Evolutionary conservation across 768 basidiomycete genomes (phyloP).

Genomic region (Termitomyces sp.): DNA sequence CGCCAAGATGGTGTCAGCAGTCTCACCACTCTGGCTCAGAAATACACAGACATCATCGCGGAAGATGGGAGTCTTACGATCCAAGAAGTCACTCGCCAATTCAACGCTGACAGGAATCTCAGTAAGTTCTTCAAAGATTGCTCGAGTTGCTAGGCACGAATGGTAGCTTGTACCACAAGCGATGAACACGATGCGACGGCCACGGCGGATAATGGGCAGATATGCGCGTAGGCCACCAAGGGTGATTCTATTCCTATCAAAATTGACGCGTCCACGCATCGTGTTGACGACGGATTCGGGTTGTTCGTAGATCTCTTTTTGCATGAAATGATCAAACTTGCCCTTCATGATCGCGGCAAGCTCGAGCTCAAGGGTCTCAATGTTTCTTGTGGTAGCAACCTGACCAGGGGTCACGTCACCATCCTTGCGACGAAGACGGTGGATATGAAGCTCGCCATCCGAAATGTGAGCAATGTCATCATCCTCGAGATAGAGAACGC

Average conservation of each 20-base stretch:
- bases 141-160: slow-evolving; percentile 92
- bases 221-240: slow-evolving; percentile 95
- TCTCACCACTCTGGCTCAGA: slow-evolving; percentile 97
- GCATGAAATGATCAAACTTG: slow-evolving; percentile 99
- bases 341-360: slow-evolving; percentile 99
- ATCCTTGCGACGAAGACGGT: slow-evolving; percentile 89
- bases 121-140: slow-evolving; percentile 97
- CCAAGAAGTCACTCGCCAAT: slow-evolving; percentile 96
- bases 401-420: slow-evolving; percentile 54
- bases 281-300: slow-evolving; percentile 99
- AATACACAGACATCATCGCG: slow-evolving; percentile 96
- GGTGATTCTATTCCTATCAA: slow-evolving; percentile 85
- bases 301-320: slow-evolving; percentile 99
- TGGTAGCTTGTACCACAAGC: slow-evolving; percentile 99
- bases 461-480: slow-evolving; percentile 98
- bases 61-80: slow-evolving; percentile 99
- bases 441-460: slow-evolving; percentile 97
- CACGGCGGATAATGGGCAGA: slow-evolving; percentile 91
- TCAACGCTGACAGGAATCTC: slow-evolving; percentile 98
- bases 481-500: slow-evolving; percentile 97
- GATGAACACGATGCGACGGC: slow-evolving; percentile 90
- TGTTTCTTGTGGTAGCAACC: slow-evolving; percentile 76
- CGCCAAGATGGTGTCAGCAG: slow-evolving; percentile 95
- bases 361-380: slow-evolving; percentile 98
- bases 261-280: slow-evolving; percentile 99